Evolutionary conservation across 805 yeast genomes (phyloP), one percentile per base, ranked within the genome.

Genomic region (Candida namnaoensis): DNA sequence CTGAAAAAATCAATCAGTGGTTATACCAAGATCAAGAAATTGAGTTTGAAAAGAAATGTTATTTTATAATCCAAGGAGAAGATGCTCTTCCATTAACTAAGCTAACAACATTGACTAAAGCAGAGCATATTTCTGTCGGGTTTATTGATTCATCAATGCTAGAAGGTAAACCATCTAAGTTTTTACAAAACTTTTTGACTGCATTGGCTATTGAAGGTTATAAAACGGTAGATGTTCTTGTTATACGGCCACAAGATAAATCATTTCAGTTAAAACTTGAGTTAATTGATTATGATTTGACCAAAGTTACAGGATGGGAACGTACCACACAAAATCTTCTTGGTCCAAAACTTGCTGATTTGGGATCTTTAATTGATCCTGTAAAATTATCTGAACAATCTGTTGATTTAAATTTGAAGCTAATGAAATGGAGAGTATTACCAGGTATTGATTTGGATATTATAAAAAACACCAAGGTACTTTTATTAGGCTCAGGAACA

Each of bases 371-470:
- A 36, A 77, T 91, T 33, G 80, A 91, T 57, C 99, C 99, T 0
- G 47, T 69, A 11, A 80, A 83, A 48, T 66, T 93, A 23, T 91
- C 96, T 0, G 85, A 82, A 45, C 98, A 95, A 60, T 91, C 97
- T 0, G 90, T 88, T 6, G 96, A 90, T 58, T 70, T 93, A 43
- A 93, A 93, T 56, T 66, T 93, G 44, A 86, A 87, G 62, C 66
- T 93, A 37, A 93, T 93, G 99, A 88, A 88, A 56, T 93, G 99
- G 99, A 72, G 99, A 49, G 76, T 93, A 14, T 88, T 86, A 0
- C 98, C 99, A 0, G 72, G 78, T 8, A 57, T 93, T 4, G 75
- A 93, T 53, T 66, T 93, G 38, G 90, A 85, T 6, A 55, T 63
- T 3, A 66, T 93, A 23, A 74, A 76, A 47, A 44, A 61, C 14